Evolutionary conservation across 2,329 filamentous ascomycete genomes (phyloP), one percentile per base, ranked within the genome.

Genomic region (Sporothrix euskadiensis): DNA sequence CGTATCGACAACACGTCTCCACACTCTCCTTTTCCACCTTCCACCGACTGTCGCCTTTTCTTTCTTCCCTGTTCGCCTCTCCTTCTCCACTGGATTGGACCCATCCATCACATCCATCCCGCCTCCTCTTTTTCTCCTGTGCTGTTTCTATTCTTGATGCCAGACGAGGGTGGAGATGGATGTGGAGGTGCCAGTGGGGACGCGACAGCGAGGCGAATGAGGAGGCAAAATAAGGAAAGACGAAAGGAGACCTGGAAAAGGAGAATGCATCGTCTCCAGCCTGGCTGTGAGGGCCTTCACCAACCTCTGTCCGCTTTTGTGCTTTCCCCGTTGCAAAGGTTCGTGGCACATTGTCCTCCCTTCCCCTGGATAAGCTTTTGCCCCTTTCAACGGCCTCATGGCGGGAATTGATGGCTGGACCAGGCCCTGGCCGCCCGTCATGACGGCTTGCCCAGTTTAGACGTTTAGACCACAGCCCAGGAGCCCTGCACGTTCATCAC

Each of bases 91-190:
- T 66, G 61, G 39, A 44, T 19, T 49, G 44, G 44, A 49, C 12
- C 32, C 32, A 4, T 41, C 57, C 32, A 44, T 54, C 52, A 32
- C 32, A 44, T 54, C 52, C 52, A 22, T 54, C 52, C 52, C 39
- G 39, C 39, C 4, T 39, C 52, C 5, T 30, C 8, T 52, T 30
- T 69, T 30, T 26, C 19, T 30, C 4, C n/a, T 44, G 32, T 26
- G 30, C 32, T 56, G 47, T 69, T 54, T 39, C 49, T 41, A 41
- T 69, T 69, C 66, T 56, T 56, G 66, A 68, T 68, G 41, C 59
- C 61, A 44, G 39, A 44, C 19, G 61, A 26, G n/a, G 59, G 61
- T 47, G 61, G 61, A 30, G 35, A 66, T 66, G 61, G 39, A 30
- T 26, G 39, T 63, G 39, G 39, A 66, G 39, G 39, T 47, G 59